phyloP scores from a whole-genome alignment of 2,329 filamentous ascomycete species.

The Ascosphaera pollenicola region DNA sequence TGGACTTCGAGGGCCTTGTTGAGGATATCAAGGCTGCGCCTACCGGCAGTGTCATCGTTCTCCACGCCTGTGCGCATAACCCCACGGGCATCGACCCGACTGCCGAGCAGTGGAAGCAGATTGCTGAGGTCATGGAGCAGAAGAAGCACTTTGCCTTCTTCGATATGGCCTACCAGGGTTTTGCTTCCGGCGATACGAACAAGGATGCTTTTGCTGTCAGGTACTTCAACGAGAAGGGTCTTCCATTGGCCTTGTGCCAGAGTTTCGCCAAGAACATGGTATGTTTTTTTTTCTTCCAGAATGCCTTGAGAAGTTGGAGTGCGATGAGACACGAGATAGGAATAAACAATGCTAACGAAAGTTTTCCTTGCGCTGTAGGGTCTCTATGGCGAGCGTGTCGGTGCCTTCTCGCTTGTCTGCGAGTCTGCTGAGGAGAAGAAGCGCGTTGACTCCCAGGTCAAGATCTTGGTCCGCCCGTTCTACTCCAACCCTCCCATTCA shows the following conservation, averaged over 20 bases:
- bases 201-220: slow-evolving; percentile 84
- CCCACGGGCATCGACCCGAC: slow-evolving; percentile 92
- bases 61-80: slow-evolving; percentile 97
- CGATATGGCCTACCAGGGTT: slow-evolving; percentile 99
- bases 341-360: background rate
- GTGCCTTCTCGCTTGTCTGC: slow-evolving; percentile 84
- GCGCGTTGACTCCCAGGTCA: slow-evolving; percentile 90
- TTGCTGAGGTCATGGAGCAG: slow-evolving; percentile 68
- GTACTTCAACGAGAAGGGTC: slow-evolving; percentile 81
- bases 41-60: slow-evolving; percentile 67
- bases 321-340: too few species aligned
- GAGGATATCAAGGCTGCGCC: slow-evolving; percentile 78
- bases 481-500: slow-evolving; percentile 98
- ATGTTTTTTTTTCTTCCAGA: slow-evolving; percentile 9
- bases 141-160: slow-evolving; percentile 89
- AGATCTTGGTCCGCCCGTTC: slow-evolving; percentile 87
- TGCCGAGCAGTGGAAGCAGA: slow-evolving; percentile 74
- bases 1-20: slow-evolving; percentile 89
- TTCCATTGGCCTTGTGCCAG: slow-evolving; percentile 72
- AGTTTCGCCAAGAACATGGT: slow-evolving; percentile 99
- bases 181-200: slow-evolving; percentile 79
- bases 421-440: slow-evolving; percentile 77
- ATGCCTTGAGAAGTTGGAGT: background rate
- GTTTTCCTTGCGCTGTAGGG: slow-evolving; percentile 30
- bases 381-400: slow-evolving; percentile 94